Evolutionary conservation across 2,329 filamentous ascomycete species (phyloP), one percentile per base, ranked within the genome.

Genomic region (Chrysoporthe deuterocubensis): DNA sequence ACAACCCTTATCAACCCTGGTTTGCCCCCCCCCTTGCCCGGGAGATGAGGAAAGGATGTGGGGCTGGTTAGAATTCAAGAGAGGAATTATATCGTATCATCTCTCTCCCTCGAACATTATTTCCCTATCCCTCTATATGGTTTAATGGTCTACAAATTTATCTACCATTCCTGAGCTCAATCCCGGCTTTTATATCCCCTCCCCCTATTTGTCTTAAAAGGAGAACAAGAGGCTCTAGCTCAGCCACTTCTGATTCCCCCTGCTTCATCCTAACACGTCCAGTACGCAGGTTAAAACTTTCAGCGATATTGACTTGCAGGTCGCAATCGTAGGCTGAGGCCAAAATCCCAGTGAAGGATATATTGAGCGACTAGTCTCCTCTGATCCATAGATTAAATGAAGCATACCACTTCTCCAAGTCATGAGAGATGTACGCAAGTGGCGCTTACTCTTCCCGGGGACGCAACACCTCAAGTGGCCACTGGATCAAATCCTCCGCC

Each of bases 401-500:
- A 54, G 16, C 26, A 7, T 13, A 54, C 6, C 37, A 6, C 37
- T 9, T 40, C 37, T 40, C 37, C 37, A 40, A 40, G 37, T 40
- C 37, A 40, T 5, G 37, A 40, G 9, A 9, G 14, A 32, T 54
- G 7, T 5, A 54, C 11, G 32, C 50, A 32, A 5, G 21, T 14
- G 3, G 11, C 40, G 16, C n/a, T 21, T 52, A 60, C 7, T 44
- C 43, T 43, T 60, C 57, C n/a, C 40, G 3, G 40, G 37, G 37
- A 44, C n/a, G 11, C n/a, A 60, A 11, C 44, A 57, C 18, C 56
- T 70, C 42, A 2, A 68, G 43, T 8, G 69, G 66, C 69, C 69
- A 70, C n/a, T 59, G 5, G 34, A 70, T 65, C 52, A 70, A 40
- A n/a, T 40, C 46, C 21, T 46, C 14, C 7, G 16, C 44, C 43